These are phyloP conservation scores for Penicillium sp. DNA, from an alignment of 2,329 filamentous ascomycete species.

Conservation along the genomic window DNA sequence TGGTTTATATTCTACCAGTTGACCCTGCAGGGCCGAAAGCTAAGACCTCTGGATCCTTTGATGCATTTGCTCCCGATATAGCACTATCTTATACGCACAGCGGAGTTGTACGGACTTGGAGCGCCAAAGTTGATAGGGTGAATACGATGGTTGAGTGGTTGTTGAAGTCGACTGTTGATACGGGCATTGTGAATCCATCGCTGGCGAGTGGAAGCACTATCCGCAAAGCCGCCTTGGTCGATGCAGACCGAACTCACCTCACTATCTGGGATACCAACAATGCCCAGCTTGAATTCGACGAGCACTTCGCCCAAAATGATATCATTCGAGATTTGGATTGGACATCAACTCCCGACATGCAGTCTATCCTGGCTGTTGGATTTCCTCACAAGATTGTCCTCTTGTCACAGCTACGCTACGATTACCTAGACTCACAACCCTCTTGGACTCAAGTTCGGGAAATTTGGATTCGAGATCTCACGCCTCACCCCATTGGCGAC, in stretches of 20 bases:
- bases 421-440: conserved; percentile 84
- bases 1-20: conserved; percentile 69
- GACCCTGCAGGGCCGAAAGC: conserved; percentile 77
- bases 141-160: conserved; percentile 72
- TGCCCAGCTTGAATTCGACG: conserved; percentile 75
- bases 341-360: conserved; percentile 85
- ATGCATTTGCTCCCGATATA: conserved; percentile 81
- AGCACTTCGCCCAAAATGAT: conserved; percentile 70
- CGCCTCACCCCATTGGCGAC: conserved; percentile 87
- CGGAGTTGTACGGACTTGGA: conserved; percentile 80
- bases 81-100: conserved; percentile 78
- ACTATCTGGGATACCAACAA: conserved; percentile 90
- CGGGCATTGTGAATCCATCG: conserved; percentile 68
- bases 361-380: conserved; percentile 87
- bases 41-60: conserved; percentile 72
- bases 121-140: conserved; percentile 66
- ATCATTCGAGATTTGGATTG: conserved; percentile 85
- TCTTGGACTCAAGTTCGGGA: conserved; percentile 85
- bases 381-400: conserved; percentile 83
- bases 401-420: conserved; percentile 83
- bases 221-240: conserved; percentile 81
- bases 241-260: conserved; percentile 67
- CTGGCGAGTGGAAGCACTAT: conserved; percentile 82
- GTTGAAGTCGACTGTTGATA: conserved; percentile 76
- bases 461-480: conserved; percentile 75